A percentile compares a stretch with the other conserved stretches of the same genome.
phyloP scores from a whole-genome alignment of 257 asterid species.

The Solanum bukasovii region DNA sequence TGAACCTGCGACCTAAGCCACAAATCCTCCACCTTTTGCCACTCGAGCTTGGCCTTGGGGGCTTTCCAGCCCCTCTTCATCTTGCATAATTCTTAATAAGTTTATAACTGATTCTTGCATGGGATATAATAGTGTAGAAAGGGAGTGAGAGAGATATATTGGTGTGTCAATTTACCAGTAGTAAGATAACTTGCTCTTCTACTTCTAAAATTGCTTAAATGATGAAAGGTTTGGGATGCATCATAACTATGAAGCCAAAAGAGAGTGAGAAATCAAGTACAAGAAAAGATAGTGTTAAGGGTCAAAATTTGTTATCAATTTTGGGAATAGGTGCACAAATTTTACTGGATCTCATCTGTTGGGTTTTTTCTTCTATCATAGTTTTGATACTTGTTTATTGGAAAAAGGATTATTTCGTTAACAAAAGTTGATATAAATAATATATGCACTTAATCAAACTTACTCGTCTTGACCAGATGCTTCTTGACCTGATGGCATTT shows the following conservation, averaged over 20 bases:
- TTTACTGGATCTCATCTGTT: background rate
- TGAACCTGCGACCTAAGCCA: too few species aligned
- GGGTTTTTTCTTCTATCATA: background rate
- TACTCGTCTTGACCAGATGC: conserved; percentile 58
- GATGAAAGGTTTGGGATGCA: background rate
- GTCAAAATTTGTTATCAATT: background rate
- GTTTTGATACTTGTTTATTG: background rate
- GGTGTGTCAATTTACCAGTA: background rate
- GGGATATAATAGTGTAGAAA: background rate
- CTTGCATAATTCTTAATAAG: background rate
- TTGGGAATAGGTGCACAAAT: background rate
- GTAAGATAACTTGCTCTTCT: background rate
- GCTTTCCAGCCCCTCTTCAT: background rate
- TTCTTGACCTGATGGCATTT: conserved; percentile 94
- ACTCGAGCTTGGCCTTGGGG: too few species aligned
- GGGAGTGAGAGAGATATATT: background rate
- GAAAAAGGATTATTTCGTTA: background rate
- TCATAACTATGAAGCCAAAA: background rate
- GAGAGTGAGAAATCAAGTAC: background rate
- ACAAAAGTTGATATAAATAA: background rate
- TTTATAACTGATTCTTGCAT: background rate
- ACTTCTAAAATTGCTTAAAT: background rate
- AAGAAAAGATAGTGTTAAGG: background rate
- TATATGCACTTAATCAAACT: background rate
- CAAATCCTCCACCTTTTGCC: too few species aligned